Percentiles rank a stretch among this genome's conserved stretches.
phyloP scores from a whole-genome alignment of 495 filamentous ascomycete genomes.

The Echria macrotheca region DNA sequence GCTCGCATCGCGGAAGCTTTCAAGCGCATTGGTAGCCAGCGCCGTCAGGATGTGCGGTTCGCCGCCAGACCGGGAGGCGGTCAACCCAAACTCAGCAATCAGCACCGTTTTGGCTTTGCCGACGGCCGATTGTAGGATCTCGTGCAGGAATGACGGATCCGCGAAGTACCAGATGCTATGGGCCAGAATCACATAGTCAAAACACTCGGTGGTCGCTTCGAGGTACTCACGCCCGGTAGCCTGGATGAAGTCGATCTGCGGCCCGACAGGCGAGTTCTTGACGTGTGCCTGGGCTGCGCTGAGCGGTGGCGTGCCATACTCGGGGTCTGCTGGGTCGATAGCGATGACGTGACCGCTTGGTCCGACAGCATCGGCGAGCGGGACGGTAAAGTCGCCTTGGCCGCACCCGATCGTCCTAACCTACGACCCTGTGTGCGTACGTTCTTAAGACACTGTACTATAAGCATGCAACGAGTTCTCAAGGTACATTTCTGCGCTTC shows the following conservation, averaged over 20 bases:
- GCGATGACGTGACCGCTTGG: slow-evolving; percentile 34
- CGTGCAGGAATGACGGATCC: not conserved
- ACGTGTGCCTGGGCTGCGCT: not conserved
- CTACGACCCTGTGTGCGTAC: too few species aligned
- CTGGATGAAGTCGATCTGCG: slow-evolving; percentile 6
- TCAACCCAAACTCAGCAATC: not conserved
- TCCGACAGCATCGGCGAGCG: slow-evolving; percentile 39
- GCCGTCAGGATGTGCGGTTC: not conserved
- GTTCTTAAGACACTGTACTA: too few species aligned
- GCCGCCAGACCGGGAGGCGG: not conserved
- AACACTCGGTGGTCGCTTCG: not conserved
- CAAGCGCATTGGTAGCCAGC: not conserved
- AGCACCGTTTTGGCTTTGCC: not conserved
- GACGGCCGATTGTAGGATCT: not conserved
- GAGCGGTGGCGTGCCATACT: slow-evolving; percentile 29
- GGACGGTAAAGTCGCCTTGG: slow-evolving; percentile 41
- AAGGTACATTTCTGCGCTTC: too few species aligned
- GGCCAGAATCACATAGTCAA: slow-evolving; percentile 6
- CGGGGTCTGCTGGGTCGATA: slow-evolving; percentile 37
- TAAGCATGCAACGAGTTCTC: too few species aligned
- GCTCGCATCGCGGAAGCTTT: not conserved
- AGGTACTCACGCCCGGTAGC: not conserved
- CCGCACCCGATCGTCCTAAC: slow-evolving; percentile 45
- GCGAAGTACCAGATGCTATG: slow-evolving; percentile 5
- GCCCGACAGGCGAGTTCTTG: not conserved